Percentiles rank a stretch among this genome's conserved stretches.
Conservation (phyloP, 768 basidiomycete genomes). For the Hericium rajendrae region DNA sequence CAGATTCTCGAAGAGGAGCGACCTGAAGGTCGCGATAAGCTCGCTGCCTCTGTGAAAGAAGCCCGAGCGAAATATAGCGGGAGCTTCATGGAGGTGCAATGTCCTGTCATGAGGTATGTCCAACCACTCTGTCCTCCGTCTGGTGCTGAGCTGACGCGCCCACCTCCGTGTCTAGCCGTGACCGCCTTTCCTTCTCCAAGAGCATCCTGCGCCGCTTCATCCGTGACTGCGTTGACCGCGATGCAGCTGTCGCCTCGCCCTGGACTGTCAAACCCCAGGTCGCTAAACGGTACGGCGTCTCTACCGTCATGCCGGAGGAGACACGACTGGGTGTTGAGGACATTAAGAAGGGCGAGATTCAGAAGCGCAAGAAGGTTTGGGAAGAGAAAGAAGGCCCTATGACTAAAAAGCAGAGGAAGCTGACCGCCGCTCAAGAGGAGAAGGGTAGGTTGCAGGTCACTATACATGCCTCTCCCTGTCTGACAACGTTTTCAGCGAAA, state of each 20-base stretch:
- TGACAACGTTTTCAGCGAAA: conserved; percentile 15
- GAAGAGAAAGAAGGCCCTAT: conserved; percentile 76
- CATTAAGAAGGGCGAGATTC: conserved; percentile 80
- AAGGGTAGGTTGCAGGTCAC: conserved; percentile 39
- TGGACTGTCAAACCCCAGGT: conserved; percentile 90
- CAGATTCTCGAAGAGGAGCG: conserved; percentile 71
- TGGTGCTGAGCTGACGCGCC: background rate
- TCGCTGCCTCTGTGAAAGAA: conserved; percentile 43
- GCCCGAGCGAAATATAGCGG: conserved; percentile 58
- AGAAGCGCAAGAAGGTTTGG: conserved; percentile 88
- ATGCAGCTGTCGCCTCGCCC: conserved; percentile 85
- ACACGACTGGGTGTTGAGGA: conserved; percentile 69
- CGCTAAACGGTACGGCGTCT: conserved; percentile 78
- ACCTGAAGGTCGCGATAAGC: conserved; percentile 52
- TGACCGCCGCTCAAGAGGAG: conserved; percentile 65
- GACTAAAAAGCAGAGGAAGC: conserved; percentile 71
- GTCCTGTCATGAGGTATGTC: conserved; percentile 67
- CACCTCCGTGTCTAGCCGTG: conserved; percentile 49
- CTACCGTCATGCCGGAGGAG: conserved; percentile 78
- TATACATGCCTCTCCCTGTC: background rate
- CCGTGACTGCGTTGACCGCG: conserved; percentile 89
- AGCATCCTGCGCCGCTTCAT: conserved; percentile 95
- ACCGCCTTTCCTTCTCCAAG: conserved; percentile 92
- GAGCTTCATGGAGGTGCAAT: conserved; percentile 76
- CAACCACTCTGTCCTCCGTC: background rate